A percentile compares a stretch with the other conserved stretches of the same genome.
Conservation (phyloP, 2,329 filamentous ascomycete species). For the Venturia carpophila region DNA sequence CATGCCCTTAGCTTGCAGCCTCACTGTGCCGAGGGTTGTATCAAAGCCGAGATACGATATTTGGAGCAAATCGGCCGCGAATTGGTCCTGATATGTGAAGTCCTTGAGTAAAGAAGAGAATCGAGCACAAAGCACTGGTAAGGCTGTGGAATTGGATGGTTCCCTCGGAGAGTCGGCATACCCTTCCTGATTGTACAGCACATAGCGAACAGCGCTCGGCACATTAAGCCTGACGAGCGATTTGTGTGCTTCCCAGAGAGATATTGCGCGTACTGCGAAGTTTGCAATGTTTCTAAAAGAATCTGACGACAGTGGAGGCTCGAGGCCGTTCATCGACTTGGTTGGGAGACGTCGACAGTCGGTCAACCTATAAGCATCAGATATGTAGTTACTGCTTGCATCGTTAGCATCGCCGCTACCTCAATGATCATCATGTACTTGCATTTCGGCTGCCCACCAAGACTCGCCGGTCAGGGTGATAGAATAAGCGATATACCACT, state of each 20-base stretch:
- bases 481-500: constrained; percentile 20
- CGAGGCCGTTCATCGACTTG: background rate
- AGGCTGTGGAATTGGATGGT: constrained; percentile 6
- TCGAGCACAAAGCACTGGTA: constrained; percentile 5
- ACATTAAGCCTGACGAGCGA: background rate
- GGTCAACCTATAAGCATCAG: background rate
- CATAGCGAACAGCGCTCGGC: background rate
- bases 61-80: constrained; percentile 14
- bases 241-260: constrained; percentile 19
- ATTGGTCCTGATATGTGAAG: background rate
- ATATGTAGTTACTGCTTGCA: background rate
- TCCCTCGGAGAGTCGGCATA: background rate
- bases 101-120: constrained; percentile 13
- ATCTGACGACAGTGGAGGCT: background rate
- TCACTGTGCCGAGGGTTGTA: constrained; percentile 12
- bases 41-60: constrained; percentile 13
- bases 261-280: constrained; percentile 21
- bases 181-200: background rate
- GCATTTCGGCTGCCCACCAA: constrained; percentile 33
- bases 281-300: background rate
- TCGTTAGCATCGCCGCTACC: background rate
- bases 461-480: constrained; percentile 30
- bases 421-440: background rate
- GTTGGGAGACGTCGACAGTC: constrained; percentile 4
- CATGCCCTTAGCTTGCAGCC: constrained; percentile 28